Evolutionary conservation across 2,329 filamentous ascomycete species (phyloP), one percentile per base, ranked within the genome.

Genomic region (Pyricularia sp.): DNA sequence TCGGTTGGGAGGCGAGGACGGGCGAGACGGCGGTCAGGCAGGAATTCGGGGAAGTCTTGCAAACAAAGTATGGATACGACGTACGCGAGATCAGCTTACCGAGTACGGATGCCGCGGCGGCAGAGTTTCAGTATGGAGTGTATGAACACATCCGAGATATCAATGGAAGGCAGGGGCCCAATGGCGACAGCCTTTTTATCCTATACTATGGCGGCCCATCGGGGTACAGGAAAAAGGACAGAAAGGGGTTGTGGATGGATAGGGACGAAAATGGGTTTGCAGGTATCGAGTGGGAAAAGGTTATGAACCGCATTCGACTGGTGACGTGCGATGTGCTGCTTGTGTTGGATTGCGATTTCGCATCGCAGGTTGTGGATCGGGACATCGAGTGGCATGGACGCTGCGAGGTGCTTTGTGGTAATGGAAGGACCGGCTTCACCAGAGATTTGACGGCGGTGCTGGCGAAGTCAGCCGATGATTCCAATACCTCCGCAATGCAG

Each of bases 241-340:
- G 33, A 8, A 57, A 28, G 24, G 63, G 63, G 2, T 10, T 64
- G 7, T 64, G 63, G 63, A n/a, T 64, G 31, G 63, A 60, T 33
- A 35, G 33, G 55, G 53, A 44, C 12, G 63, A 33, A 12, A 19
- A 57, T 13, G 53, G 31, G 5, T 60, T 44, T 30, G 55, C 31
- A 7, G n/a, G 53, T 2, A 57, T 64, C 30, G 19, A 59, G 33
- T 64, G 63, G 63, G 53, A 60, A 16, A 44, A 60, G 33, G 55
- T 64, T 2, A 30, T 35, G 22, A 59, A 57, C 12, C 26, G 55
- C 33, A 53, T 64, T 3, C 63, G 55, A 13, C 24, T 60, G 55
- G 63, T 33, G 44, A 40, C 28, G 22, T 64, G 63, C 33, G 63
- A 64, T 8, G 63, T 64, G 30, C 55, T 64, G 31, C 26, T 64